Evolutionary conservation across 371 early-diverging fungal species (phyloP), one percentile per base, ranked within the genome.

Genomic region (Mucor mucedo): DNA sequence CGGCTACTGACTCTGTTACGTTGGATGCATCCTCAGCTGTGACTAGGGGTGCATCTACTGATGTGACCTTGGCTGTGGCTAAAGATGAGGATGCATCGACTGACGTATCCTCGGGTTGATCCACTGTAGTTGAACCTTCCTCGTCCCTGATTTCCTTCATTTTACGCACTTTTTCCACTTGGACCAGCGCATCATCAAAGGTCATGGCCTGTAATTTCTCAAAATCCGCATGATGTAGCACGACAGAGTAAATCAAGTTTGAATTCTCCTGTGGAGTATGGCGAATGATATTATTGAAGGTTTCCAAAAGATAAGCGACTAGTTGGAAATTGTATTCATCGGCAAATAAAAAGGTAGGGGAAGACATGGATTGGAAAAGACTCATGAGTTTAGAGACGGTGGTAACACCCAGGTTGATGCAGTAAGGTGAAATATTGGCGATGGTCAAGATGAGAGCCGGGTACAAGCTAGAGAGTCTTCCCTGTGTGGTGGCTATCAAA

Each of bases 221-320:
- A 62, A 95, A 86, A 57, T 84, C 85, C 16, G 78, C 69, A 32
- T 89, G 87, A 61, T 86, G 78, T 29, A 92, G 83, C 3, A 94
- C 85, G 63, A 95, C 74, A 10, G 91, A 85, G 74, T 94, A 94
- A 5, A 93, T 77, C 44, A 95, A 61, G 44, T 89, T 89, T 1
- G 89, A 82, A 63, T 95, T 95, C 41, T 91, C 77, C 21, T 21
- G 21, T 21, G 21, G 21, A 8, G 81, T 66, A 49, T 93, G 92
- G 68, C 93, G 93, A 27, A 94, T 80, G 21, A 94, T 83, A 52
- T 88, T 90, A 70, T 93, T 90, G 58, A 94, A 85, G 10, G 86
- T 79, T 60, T 94, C 94, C 11, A 94, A 65, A 40, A 94, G 62
- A 62, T 89, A 91, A 0, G 84, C 87, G 11, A 90, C 80, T 30